Evolutionary conservation across 2,329 filamentous ascomycete genomes (phyloP), one percentile per base, ranked within the genome.

Genomic region (Ophiostoma quercus): DNA sequence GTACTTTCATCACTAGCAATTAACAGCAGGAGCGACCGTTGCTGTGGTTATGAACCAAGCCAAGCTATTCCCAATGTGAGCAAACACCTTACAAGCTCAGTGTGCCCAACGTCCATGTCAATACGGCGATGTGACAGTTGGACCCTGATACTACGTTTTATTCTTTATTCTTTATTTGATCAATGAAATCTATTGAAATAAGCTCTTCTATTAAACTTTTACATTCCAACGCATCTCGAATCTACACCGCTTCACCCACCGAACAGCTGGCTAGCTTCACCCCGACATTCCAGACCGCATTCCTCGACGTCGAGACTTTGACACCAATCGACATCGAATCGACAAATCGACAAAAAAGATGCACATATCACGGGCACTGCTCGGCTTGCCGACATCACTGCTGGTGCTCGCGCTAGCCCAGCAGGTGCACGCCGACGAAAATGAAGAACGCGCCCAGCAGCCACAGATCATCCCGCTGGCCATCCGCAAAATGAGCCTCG

Each of bases 401-500:
- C 78, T 85, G 62, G 76, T 83, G 19, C 78, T 86, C 32, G 74
- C 84, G 63, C 76, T 80, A 2, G 78, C 78, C 37, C 37, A n/a
- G 2, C 79, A 81, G 66, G 74, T 79, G 14, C 74, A 75, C 2
- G 78, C 79, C 1, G 79, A 81, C 65, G 74, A 79, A 16, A 74
- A 76, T 67, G 74, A 71, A 71, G 74, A 66, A 54, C 75, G 72
- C 65, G 69, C 71, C 65, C 29, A 68, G n/a, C 71, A 63, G 16
- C 60, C 63, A 22, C 69, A 68, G 14, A 47, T 66, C 71, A 22
- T 79, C 6, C 90, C 90, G 0, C 84, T 85, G 1, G 90, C 86
- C 0, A 83, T 94, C 69, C 86, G 85, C 76, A 93, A 93, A 76
- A 91, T 94, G 86, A 83, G 87, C 66, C 82, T 83, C 5, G 88